A percentile compares a stretch with the other conserved stretches of the same genome.
Evolutionary conservation across 495 filamentous ascomycete genomes (phyloP).

Genomic region (Penicillium longicatenatum): DNA sequence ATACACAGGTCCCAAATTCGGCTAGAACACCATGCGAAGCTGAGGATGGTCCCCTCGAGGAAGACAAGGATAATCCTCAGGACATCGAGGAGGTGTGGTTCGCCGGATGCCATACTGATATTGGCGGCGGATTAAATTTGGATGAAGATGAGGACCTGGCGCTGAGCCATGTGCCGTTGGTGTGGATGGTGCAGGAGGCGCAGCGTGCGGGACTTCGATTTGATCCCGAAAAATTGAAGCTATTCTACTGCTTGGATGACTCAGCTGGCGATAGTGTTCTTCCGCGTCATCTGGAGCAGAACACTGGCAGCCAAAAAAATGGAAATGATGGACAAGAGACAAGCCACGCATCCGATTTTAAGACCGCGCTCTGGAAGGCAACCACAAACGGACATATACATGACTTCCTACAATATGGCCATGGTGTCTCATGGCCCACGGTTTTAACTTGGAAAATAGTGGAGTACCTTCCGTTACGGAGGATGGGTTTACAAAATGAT

Average conservation of each 20-base stretch:
- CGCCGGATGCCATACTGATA: conserved; percentile 43
- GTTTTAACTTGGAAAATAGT: conserved; percentile 70
- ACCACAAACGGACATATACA: conserved; percentile 61
- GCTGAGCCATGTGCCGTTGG: conserved; percentile 65
- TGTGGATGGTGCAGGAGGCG: conserved; percentile 76
- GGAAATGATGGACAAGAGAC: neutral
- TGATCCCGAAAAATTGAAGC: conserved; percentile 57
- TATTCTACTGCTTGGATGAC: conserved; percentile 52
- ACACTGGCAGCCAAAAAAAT: neutral
- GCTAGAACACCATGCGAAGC: too few species aligned
- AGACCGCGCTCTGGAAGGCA: conserved; percentile 26
- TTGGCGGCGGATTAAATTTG: conserved; percentile 39
- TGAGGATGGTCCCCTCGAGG: too few species aligned
- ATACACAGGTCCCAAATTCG: too few species aligned
- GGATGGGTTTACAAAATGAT: conserved; percentile 63
- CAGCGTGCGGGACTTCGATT: conserved; percentile 66
- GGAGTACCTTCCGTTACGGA: conserved; percentile 73
- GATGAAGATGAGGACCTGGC: conserved; percentile 46
- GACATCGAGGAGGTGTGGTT: conserved; percentile 44
- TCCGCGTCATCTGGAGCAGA: neutral
- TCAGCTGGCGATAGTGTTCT: neutral
- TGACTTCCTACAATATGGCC: conserved; percentile 61
- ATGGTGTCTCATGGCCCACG: conserved; percentile 46
- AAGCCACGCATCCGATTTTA: neutral
- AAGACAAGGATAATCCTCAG: too few species aligned